These are phyloP conservation scores for Nyssa sinensis DNA, from an alignment of 148 eudicot species.

Conservation along the genomic window DNA sequence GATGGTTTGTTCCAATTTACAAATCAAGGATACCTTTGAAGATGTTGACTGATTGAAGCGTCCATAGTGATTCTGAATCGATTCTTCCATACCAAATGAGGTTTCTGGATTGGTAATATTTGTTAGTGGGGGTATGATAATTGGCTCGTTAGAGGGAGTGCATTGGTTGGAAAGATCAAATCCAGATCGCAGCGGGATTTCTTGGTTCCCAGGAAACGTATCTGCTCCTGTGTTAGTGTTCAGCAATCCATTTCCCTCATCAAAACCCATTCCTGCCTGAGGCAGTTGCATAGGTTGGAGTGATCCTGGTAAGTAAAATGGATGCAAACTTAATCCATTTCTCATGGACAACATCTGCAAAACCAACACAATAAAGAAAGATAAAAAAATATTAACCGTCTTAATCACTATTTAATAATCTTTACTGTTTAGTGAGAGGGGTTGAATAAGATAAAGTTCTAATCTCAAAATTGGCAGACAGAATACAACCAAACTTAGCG, in stretches of 20 bases:
- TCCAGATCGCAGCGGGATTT: slow-evolving; percentile 32
- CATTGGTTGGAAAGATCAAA: slow-evolving; percentile 36
- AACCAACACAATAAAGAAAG: slow-evolving; percentile 1
- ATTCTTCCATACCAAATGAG: slow-evolving; percentile 32
- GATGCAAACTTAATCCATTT: slow-evolving; percentile 69
- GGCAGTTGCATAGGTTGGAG: slow-evolving; percentile 32
- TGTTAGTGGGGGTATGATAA: slow-evolving; percentile 19
- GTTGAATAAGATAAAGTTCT: neutral
- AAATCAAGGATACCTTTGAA: slow-evolving; percentile 46
- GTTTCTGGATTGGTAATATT: slow-evolving; percentile 35
- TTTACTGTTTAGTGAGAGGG: too few species aligned
- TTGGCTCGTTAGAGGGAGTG: slow-evolving; percentile 31
- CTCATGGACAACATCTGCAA: slow-evolving; percentile 83
- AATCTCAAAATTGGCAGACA: slow-evolving; percentile 2
- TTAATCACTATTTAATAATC: neutral
- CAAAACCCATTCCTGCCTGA: slow-evolving; percentile 25
- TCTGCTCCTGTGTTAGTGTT: slow-evolving; percentile 32
- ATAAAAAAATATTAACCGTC: neutral
- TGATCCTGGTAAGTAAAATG: slow-evolving; percentile 44
- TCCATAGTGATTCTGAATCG: slow-evolving; percentile 37
- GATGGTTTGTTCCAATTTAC: neutral
- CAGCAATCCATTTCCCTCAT: slow-evolving; percentile 36
- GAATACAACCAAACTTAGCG: neutral
- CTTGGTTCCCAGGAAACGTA: slow-evolving; percentile 35
- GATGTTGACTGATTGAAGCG: slow-evolving; percentile 39